These are phyloP conservation scores for Senna tora DNA, from an alignment of 306 rosid genomes.

Conservation along the genomic window DNA sequence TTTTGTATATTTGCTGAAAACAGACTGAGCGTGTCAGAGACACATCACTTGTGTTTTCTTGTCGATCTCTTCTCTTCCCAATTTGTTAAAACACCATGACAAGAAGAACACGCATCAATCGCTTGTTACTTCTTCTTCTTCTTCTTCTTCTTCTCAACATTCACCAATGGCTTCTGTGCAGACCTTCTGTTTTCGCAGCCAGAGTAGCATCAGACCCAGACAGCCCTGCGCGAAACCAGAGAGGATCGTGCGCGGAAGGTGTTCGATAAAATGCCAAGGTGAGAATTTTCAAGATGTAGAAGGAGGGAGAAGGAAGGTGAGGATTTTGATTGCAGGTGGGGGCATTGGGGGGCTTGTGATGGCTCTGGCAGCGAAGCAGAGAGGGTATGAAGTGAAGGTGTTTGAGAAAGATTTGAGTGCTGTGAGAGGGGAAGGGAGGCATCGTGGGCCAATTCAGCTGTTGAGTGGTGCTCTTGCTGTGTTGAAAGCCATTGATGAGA, in stretches of 20 bases:
- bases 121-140: background rate
- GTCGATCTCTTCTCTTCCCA: too few relatives aligned
- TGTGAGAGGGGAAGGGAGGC: slow-evolving; percentile 50
- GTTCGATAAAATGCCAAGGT: slow-evolving; percentile 18
- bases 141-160: background rate
- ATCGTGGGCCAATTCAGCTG: slow-evolving; percentile 51
- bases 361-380: slow-evolving; percentile 44
- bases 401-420: slow-evolving; percentile 51
- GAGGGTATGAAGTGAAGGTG: slow-evolving; percentile 42
- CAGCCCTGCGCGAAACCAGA: background rate
- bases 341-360: slow-evolving; percentile 50
- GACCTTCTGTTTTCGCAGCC: slow-evolving; percentile 22
- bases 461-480: slow-evolving; percentile 45
- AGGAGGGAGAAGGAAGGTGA: slow-evolving; percentile 27
- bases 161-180: slow-evolving; percentile 44
- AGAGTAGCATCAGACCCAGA: background rate
- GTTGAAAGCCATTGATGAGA: slow-evolving; percentile 43
- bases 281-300: slow-evolving; percentile 20
- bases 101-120: too few relatives aligned
- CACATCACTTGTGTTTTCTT: too few relatives aligned
- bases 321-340: slow-evolving; percentile 45
- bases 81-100: too few relatives aligned
- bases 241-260: slow-evolving; percentile 13
- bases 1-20: too few relatives aligned
- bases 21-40: too few relatives aligned